Base-by-base conservation (phyloP, 441 rosid species). In the Melastoma candidum region DNA sequence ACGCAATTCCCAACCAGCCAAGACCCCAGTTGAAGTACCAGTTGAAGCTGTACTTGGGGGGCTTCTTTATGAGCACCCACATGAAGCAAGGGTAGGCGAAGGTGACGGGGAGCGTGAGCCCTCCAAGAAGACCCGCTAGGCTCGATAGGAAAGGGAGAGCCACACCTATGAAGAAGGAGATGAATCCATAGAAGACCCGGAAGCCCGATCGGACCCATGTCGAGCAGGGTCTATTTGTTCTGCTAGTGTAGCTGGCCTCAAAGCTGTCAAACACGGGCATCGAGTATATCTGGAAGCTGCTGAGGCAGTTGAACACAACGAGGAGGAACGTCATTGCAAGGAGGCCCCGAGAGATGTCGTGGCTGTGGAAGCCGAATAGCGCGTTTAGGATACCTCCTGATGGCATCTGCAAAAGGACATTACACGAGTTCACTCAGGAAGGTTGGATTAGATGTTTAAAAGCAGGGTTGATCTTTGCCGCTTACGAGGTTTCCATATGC, bases 241-340 rank as follows among this genome's bases (percentile, higher is more conserved):
- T 73, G 71, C 71, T 66, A 0, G 74, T 79, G 47, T 67, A 79
- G 58, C 68, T 70, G 44, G 74, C 52, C 65, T 83, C 85, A 25
- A 80, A 51, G 54, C 72, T 75, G 69, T 83, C 86, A 17, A 77
- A 76, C 1, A 74, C 79, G 2, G 84, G 86, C 82, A 76, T 83
- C 1, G 85, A 83, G 29, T 77, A 74, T 52, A 83, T 72, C 65
- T 80, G 86, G 63, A 80, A 77, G 1, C 82, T 71, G 67, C 76
- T 77, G 44, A 80, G 73, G 64, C 79, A 57, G 73, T 71, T 76
- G n/a, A 77, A 45, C 43, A 80, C 73, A 10, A 83, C 61, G n/a
- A 83, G 71, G 12, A 77, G 45, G 57, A 83, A 65, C 50, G 75
- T 61, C 51, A 80, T n/a, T 22, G 73, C 72, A 14, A 77, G 69